Evolutionary conservation across 2,329 filamentous ascomycete genomes (phyloP).

Genomic region (Penicillium sp.): DNA sequence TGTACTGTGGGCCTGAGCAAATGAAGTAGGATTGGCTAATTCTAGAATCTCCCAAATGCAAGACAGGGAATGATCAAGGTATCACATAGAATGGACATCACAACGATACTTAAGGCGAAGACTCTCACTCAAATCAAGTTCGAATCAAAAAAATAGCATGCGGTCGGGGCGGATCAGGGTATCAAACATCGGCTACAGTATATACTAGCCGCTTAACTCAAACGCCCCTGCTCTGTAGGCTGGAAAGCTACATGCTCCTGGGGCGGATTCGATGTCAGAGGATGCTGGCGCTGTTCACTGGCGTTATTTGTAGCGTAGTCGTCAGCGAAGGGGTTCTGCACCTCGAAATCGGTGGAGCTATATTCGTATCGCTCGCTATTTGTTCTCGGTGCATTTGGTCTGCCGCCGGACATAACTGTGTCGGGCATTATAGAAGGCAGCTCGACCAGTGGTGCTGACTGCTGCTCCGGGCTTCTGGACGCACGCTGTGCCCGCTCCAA

Average conservation of each 20-base stretch:
- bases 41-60: background rate
- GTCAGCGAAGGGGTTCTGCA: constrained; percentile 45
- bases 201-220: background rate
- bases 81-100: background rate
- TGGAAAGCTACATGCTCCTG: constrained; percentile 6
- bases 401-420: constrained; percentile 10
- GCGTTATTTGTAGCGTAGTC: constrained; percentile 21
- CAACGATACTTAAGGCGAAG: background rate
- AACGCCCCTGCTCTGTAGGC: constrained; percentile 17
- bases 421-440: constrained; percentile 12
- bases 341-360: constrained; percentile 39
- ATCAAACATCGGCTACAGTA: constrained; percentile 2
- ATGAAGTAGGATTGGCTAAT: background rate
- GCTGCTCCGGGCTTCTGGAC: constrained; percentile 1
- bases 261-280: background rate
- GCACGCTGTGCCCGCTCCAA: background rate
- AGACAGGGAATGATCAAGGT: constrained; percentile 1
- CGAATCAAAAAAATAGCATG: background rate
- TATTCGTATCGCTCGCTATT: constrained; percentile 32
- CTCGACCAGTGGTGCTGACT: constrained; percentile 11
- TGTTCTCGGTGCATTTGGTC: constrained; percentile 11
- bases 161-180: background rate
- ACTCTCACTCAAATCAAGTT: background rate
- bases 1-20: background rate
- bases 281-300: constrained; percentile 10